These are phyloP conservation scores for Coemansia sp. DNA, from an alignment of 192 early-diverging fungal species.

Conservation along the genomic window DNA sequence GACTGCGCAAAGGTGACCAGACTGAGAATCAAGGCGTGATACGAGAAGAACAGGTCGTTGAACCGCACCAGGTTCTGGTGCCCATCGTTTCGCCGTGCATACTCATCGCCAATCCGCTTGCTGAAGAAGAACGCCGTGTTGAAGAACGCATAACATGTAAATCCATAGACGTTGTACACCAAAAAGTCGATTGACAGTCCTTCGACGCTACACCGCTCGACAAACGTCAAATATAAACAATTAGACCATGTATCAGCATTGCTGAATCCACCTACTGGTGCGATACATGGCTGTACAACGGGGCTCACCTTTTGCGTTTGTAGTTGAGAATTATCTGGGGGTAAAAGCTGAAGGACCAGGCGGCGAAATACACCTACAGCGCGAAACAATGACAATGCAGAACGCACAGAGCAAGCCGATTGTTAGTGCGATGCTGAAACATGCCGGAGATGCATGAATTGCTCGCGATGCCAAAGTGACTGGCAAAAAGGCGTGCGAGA, in stretches of 20 bases:
- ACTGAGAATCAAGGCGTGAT: conserved; percentile 74
- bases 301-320: conserved; percentile 53
- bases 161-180: conserved; percentile 81
- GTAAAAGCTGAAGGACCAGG: conserved; percentile 89
- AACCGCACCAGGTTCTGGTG: conserved; percentile 65
- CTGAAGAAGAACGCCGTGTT: conserved; percentile 73
- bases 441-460: background rate
- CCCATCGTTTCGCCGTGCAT: conserved; percentile 63
- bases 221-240: background rate
- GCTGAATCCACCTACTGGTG: no score
- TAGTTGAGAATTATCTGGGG: conserved; percentile 80
- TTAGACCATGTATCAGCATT: background rate
- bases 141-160: conserved; percentile 79
- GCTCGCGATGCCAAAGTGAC: no score
- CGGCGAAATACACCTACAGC: conserved; percentile 68
- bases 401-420: background rate
- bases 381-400: conserved; percentile 1
- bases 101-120: conserved; percentile 63
- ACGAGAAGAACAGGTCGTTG: conserved; percentile 84
- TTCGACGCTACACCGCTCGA: conserved; percentile 53
- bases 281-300: no score
- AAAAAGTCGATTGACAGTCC: conserved; percentile 91
- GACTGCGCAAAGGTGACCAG: conserved; percentile 60
- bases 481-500: no score
- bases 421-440: background rate